Evolutionary conservation across 441 rosid species (phyloP).

Genomic region (Euphorbia schlechtendalii): DNA sequence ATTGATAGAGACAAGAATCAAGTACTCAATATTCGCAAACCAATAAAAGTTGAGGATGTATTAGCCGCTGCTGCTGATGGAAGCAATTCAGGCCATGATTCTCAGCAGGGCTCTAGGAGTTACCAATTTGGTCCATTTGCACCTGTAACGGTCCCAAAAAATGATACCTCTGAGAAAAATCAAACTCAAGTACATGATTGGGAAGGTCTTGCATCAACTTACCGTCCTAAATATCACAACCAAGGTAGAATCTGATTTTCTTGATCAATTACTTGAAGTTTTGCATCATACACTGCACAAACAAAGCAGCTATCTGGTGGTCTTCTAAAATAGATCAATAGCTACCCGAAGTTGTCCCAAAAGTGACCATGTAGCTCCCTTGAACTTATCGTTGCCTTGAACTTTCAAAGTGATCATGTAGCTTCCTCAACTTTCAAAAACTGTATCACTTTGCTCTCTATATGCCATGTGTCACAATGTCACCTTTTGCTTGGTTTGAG

Average conservation of each 20-base stretch:
- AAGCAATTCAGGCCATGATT: conserved; percentile 35
- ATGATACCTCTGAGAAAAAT: conserved; percentile 23
- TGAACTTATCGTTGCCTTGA: too few species aligned
- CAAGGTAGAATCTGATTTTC: conserved; percentile 43
- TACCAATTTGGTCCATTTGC: conserved; percentile 83
- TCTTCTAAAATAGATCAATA: too few species aligned
- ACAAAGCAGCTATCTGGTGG: background rate
- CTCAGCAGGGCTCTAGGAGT: conserved; percentile 33
- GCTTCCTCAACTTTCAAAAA: too few species aligned
- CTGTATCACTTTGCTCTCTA: too few species aligned
- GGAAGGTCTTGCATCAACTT: conserved; percentile 30
- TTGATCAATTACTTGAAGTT: background rate
- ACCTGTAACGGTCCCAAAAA: conserved; percentile 35
- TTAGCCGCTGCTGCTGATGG: conserved; percentile 22
- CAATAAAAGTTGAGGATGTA: conserved; percentile 27
- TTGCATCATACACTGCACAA: background rate
- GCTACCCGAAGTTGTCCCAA: too few species aligned
- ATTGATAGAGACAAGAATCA: conserved; percentile 20
- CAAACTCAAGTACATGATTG: conserved; percentile 36
- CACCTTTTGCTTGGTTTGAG: too few species aligned
- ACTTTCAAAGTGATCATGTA: too few species aligned
- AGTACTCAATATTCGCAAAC: too few species aligned
- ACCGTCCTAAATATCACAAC: conserved; percentile 39
- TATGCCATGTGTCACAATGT: too few species aligned
- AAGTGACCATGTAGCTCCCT: too few species aligned